Evolutionary conservation across 495 filamentous ascomycete genomes (phyloP), one percentile per base, ranked within the genome.

Genomic region (Rostrohypoxylon terebratum): DNA sequence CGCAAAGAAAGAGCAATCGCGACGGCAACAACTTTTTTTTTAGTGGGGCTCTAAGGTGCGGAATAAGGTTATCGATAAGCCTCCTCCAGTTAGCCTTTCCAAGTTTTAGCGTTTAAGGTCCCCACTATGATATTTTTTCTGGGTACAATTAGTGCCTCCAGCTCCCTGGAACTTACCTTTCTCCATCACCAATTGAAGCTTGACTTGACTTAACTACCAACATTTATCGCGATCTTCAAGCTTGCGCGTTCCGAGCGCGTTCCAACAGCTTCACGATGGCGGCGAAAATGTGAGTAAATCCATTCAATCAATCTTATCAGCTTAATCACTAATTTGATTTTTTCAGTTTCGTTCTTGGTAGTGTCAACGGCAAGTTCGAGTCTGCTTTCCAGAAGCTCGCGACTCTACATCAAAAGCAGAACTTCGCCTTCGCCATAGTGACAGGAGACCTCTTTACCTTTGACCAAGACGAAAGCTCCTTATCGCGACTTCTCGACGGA

Each of bases 371-470:
- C 69, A 87, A 91, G 74, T 84, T 97, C 60, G 81, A 82, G 45
- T 78, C 88, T 13, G 88, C 91, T 0, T 96, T 98, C 80, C 82
- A 85, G 54, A 98, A 97, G 78, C 83, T 97, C 9, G 80, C 89
- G 1, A 87, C 90, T 20, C 80, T 97, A 7, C 93, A 98, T 63
- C 78, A 85, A 28, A 98, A 98, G 80, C 94, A 96, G 75, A 85
- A 83, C 68, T 97, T 98, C 78, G 83, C 92, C 13, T 90, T 97
- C 68, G 93, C 92, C 3, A 89, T 99, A 57, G 81, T 97, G 45
- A 85, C 89, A 18, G 96, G 96, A 59, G 90, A 98, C 72, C 85
- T 98, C 6, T 99, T 98, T 74, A 74, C 83, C 2, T 84, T 87
- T 59, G 84, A 87, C 45, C 76, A 81, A 34, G 80, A 85, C 59